Base-by-base conservation (phyloP, 345 rosid species). In the Populus pruinosa region DNA sequence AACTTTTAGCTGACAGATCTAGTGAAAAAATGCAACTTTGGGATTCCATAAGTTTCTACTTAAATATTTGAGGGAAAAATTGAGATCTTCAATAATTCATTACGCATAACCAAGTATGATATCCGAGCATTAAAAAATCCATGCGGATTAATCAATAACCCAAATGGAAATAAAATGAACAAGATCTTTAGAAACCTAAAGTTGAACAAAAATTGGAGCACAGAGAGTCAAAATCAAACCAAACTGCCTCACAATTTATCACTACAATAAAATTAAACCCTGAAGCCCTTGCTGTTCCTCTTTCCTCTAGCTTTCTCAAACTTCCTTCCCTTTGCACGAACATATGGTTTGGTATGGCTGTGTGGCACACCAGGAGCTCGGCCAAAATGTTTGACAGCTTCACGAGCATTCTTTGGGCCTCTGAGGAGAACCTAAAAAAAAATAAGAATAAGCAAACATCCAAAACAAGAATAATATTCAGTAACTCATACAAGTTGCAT, bases 351-450 rank as follows among this genome's bases (percentile, higher is more conserved):
- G 16, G 94, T 73, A 80, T 87, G 89, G 86, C 97, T 96, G 91
- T 87, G 91, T 7, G 99, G 99, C 38, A 96, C 98, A 84, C 99
- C 97, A 44, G 99, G 99, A 63, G 99, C 98, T 1, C 90, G 96
- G 8, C 99, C 99, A 13, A 96, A 96, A 85, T 96, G 99, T 85
- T 93, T 96, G 68, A 92, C 99, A 29, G 97, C 99, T 75, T 96
- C 98, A 73, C 98, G 94, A 62, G 89, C 82, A 72, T 91, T 96
- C 97, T 93, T 96, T 5, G 99, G 98, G 66, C 98, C 98, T 83
- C 99, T 90, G 13, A 96, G 92, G 71, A 96, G 97, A 84, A 91
- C 84, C 98, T 96, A 83, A 27, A 65, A 25, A 0, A 3, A 16
- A 10, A 5, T n/a, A 2, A 8, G 4, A 38, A 23, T 27, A 25